Evolutionary conservation across 768 basidiomycete species (phyloP).

Genomic region (Bullera alba): DNA sequence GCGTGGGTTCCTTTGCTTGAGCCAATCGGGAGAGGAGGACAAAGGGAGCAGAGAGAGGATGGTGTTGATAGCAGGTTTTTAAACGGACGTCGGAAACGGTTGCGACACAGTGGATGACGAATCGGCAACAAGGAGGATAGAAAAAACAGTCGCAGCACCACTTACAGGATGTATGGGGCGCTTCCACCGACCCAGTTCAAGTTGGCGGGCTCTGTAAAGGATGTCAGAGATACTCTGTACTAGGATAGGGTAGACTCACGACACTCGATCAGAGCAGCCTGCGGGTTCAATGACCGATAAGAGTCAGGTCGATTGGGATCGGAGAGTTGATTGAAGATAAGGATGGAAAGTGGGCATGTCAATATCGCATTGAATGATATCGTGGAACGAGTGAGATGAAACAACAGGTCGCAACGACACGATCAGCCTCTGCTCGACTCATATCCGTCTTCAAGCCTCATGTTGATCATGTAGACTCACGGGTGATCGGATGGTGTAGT

Average conservation of each 20-base stretch:
- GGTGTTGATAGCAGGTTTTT: too few relatives aligned
- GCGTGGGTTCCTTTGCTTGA: too few relatives aligned
- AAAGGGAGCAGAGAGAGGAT: too few relatives aligned
- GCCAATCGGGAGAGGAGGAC: not conserved
- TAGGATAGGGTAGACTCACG: slow-evolving; percentile 18
- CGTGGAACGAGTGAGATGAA: not conserved
- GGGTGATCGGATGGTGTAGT: slow-evolving; percentile 38
- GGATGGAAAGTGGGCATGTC: not conserved
- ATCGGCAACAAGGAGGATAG: not conserved
- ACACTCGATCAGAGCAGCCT: slow-evolving; percentile 38
- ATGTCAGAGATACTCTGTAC: not conserved
- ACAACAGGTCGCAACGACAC: not conserved
- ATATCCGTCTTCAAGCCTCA: not conserved
- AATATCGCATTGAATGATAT: not conserved
- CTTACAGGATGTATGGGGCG: slow-evolving; percentile 42
- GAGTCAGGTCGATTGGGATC: not conserved
- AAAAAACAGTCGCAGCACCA: too few relatives aligned
- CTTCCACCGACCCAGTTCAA: slow-evolving; percentile 35
- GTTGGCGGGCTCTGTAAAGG: slow-evolving; percentile 22
- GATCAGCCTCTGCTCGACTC: not conserved
- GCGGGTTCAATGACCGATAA: slow-evolving; percentile 13
- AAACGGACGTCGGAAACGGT: too few relatives aligned
- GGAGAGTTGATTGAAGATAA: not conserved
- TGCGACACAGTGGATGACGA: too few relatives aligned
- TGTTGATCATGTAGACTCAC: slow-evolving; percentile 13